These are phyloP conservation scores for Starmerella bombicola DNA, from an alignment of 805 yeast species.

Conservation along the genomic window DNA sequence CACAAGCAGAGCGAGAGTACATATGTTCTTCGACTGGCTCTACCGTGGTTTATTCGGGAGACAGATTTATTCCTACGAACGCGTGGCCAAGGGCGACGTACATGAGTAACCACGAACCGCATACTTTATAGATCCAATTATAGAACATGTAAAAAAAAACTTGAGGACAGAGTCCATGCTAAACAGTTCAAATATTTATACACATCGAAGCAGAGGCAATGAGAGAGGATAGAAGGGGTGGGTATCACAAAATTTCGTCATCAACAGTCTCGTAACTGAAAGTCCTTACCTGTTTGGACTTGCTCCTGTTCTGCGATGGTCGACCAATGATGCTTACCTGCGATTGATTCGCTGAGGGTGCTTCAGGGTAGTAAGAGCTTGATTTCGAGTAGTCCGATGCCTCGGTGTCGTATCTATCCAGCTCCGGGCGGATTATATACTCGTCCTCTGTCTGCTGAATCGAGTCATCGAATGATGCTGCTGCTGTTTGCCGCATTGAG, in stretches of 20 bases:
- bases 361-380: slow-evolving; percentile 15
- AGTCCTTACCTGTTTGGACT: too few species aligned
- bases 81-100: slow-evolving; percentile 11
- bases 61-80: slow-evolving; percentile 25
- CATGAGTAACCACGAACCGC: neutral
- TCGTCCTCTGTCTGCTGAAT: slow-evolving; percentile 11
- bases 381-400: slow-evolving; percentile 14
- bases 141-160: neutral
- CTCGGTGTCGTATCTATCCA: slow-evolving; percentile 8
- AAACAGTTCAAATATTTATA: too few species aligned
- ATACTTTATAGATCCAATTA: neutral
- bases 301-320: too few species aligned
- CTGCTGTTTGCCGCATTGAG: neutral
- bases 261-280: neutral
- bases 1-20: slow-evolving; percentile 48
- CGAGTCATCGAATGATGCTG: slow-evolving; percentile 6
- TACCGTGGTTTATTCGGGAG: slow-evolving; percentile 38
- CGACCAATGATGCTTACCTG: slow-evolving; percentile 12
- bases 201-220: too few species aligned
- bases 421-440: slow-evolving; percentile 4
- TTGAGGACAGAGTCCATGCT: too few species aligned
- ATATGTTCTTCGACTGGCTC: slow-evolving; percentile 56
- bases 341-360: slow-evolving; percentile 15
- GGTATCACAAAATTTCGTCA: neutral
- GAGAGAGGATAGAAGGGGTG: too few species aligned